These are phyloP conservation scores for Annulohypoxylon bovei DNA, from an alignment of 495 filamentous ascomycete species.

Conservation along the genomic window DNA sequence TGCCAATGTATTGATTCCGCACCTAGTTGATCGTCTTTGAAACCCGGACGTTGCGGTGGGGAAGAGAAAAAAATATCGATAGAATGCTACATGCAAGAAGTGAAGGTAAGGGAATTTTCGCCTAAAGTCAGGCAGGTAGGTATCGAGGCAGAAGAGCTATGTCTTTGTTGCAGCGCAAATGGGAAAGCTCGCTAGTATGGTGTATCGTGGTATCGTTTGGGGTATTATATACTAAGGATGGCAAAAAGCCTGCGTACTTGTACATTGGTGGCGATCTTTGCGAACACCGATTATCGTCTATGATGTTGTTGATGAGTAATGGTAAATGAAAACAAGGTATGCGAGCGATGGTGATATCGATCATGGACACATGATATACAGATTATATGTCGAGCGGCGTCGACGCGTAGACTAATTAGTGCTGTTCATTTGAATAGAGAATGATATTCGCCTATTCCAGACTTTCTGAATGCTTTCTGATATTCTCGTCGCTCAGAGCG, in stretches of 20 bases:
- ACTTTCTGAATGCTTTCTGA: conserved; percentile 59
- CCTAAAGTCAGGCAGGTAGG: conserved; percentile 12
- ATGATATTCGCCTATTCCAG: conserved; percentile 48
- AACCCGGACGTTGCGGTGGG: background rate
- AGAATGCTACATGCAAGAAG: conserved; percentile 34
- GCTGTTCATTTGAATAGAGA: background rate
- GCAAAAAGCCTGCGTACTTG: conserved; percentile 29
- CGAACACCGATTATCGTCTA: conserved; percentile 37
- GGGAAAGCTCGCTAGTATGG: conserved; percentile 3
- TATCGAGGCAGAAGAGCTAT: conserved; percentile 22
- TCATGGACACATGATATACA: conserved; percentile 42
- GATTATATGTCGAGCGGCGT: conserved; percentile 13
- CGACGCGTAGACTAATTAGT: background rate
- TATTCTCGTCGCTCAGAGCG: conserved; percentile 85
- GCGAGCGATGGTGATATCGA: conserved; percentile 22
- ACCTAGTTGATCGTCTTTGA: background rate
- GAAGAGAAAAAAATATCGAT: background rate
- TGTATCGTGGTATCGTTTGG: conserved; percentile 31
- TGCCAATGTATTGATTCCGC: background rate
- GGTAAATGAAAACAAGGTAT: conserved; percentile 41
- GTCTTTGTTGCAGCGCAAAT: background rate
- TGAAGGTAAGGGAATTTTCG: conserved; percentile 13
- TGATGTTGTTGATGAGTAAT: conserved; percentile 31
- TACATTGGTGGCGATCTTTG: conserved; percentile 30
- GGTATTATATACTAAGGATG: conserved; percentile 37